phyloP scores from a whole-genome alignment of 768 basidiomycete species.

The Kwoniella bestiolae region DNA sequence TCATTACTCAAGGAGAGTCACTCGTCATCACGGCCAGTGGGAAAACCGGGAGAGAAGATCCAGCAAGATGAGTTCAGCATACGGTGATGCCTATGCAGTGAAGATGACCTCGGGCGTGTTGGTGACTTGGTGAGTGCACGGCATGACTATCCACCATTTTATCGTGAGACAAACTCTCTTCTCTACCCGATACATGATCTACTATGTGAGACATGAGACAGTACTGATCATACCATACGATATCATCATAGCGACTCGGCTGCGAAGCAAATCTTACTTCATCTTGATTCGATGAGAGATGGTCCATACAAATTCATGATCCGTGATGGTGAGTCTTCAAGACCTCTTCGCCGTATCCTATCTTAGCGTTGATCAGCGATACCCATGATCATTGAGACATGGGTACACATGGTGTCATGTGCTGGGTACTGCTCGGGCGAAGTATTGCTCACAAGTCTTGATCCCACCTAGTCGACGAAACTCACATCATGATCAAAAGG shows the following conservation, averaged over 20 bases:
- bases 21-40: too few species aligned
- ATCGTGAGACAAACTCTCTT: too few species aligned
- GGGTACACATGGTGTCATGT: too few species aligned
- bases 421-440: not conserved
- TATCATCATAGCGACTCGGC: conserved; percentile 43
- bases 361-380: too few species aligned
- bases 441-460: not conserved
- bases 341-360: too few species aligned
- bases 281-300: conserved; percentile 38
- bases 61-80: conserved; percentile 15
- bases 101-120: conserved; percentile 35
- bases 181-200: too few species aligned
- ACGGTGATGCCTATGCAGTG: conserved; percentile 39
- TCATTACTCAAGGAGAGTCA: too few species aligned
- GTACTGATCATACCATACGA: conserved; percentile 5
- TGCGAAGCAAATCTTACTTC: conserved; percentile 51
- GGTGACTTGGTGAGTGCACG: conserved; percentile 39
- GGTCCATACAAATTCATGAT: conserved; percentile 47
- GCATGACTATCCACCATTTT: too few species aligned
- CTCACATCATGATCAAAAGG: conserved; percentile 44
- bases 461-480: conserved; percentile 37
- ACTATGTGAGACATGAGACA: not conserved
- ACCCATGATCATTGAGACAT: too few species aligned
- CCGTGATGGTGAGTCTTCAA: conserved; percentile 33
- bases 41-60: too few species aligned